Conservation (phyloP, 192 early-diverging fungal species). For the Glomus cerebriforme region DNA sequence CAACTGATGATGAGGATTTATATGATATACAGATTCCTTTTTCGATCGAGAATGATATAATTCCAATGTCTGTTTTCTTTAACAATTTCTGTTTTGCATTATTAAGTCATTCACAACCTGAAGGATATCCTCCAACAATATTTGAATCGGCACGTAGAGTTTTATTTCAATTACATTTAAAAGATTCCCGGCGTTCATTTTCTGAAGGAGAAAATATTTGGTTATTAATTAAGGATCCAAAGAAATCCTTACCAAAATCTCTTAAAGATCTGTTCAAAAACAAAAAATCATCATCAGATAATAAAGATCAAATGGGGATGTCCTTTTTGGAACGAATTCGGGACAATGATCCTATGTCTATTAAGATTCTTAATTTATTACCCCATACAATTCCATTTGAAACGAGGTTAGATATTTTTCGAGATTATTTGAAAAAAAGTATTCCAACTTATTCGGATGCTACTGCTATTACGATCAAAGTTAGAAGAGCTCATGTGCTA, state of each 20-base stretch:
- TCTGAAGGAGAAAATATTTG: constrained; percentile 63
- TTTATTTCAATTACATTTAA: constrained; percentile 69
- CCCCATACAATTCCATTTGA: constrained; percentile 91
- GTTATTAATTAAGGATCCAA: constrained; percentile 47
- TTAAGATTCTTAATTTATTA: constrained; percentile 72
- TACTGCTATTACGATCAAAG: constrained; percentile 37
- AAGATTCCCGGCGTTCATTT: constrained; percentile 59
- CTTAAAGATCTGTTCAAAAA: constrained; percentile 16
- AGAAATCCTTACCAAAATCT: constrained; percentile 14
- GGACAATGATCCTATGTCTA: constrained; percentile 38
- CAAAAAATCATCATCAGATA: not conserved
- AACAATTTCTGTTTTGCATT: constrained; percentile 67
- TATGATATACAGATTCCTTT: constrained; percentile 64
- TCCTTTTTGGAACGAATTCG: constrained; percentile 9
- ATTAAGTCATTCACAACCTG: constrained; percentile 40
- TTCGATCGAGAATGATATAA: constrained; percentile 46
- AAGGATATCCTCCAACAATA: constrained; percentile 20
- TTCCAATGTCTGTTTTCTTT: constrained; percentile 56
- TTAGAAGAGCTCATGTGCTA: constrained; percentile 65
- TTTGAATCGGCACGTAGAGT: constrained; percentile 57
- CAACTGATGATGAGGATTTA: constrained; percentile 63
- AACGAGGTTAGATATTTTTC: constrained; percentile 82
- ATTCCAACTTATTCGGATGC: not conserved
- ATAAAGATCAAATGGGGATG: not conserved
- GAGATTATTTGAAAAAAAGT: constrained; percentile 62